Conservation (phyloP, 192 early-diverging fungal genomes). For the Coemansia sp. region DNA sequence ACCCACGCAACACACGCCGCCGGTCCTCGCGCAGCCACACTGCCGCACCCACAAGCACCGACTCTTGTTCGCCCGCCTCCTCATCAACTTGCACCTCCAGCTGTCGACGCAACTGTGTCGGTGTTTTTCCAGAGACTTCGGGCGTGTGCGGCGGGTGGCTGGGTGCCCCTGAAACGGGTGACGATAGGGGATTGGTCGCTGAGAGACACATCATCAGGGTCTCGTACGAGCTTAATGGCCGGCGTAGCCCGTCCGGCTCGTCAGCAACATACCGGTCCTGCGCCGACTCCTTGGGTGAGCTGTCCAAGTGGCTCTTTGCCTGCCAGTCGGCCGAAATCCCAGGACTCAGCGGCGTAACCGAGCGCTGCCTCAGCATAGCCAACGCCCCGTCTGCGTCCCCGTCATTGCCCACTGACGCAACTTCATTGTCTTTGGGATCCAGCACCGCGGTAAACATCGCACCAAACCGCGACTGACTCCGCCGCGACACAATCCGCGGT, state of each 20-base stretch:
- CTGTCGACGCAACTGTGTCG: background rate
- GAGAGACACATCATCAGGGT: constrained; percentile 25
- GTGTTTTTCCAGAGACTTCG: too few relatives aligned
- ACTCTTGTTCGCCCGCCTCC: constrained; percentile 21
- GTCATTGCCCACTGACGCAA: background rate
- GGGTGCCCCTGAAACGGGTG: background rate
- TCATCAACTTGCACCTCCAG: constrained; percentile 25
- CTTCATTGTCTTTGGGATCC: background rate
- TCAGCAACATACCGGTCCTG: constrained; percentile 39
- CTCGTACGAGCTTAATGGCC: constrained; percentile 49
- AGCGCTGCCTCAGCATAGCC: background rate
- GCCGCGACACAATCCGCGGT: constrained; percentile 43
- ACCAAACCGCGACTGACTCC: constrained; percentile 49
- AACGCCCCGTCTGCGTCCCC: background rate
- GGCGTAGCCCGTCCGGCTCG: constrained; percentile 10
- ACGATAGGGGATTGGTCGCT: background rate
- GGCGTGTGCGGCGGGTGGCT: background rate
- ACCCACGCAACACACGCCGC: constrained; percentile 59
- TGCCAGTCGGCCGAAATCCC: background rate
- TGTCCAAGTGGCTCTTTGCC: background rate
- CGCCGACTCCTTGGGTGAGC: constrained; percentile 33
- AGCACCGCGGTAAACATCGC: constrained; percentile 38
- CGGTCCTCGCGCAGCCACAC: constrained; percentile 59
- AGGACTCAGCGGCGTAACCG: constrained; percentile 1
- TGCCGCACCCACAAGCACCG: constrained; percentile 45